Base-by-base conservation (phyloP, 208 protist species). In the Phytomonas sp. region DNA sequence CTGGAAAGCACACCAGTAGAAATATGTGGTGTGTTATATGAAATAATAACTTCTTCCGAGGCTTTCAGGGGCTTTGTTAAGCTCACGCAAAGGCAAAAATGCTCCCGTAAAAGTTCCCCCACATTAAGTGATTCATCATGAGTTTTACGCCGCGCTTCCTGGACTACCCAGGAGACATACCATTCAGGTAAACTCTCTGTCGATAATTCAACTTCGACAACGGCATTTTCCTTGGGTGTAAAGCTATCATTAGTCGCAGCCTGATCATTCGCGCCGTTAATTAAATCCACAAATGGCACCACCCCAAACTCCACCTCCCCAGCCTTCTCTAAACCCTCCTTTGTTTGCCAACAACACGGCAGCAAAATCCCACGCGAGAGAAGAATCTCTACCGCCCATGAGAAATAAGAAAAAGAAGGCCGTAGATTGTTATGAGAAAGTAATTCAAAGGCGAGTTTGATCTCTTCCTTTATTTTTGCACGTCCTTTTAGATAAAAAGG, bases 241-340 rank as follows among this genome's bases (percentile, higher is more conserved):
- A 10, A 8, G 29, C 40, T 23, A 40, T 29, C n/a, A 32, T 30
- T 11, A 36, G 30, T 52, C 12, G 16, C 10, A 36, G 31, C 69
- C 36, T 31, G 42, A 30, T 72, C 72, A 63, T 88, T 83, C 3
- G 81, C 56, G 8, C 80, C 84, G 71, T 94, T 96, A 31, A 94
- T 74, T 31, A 93, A 70, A 62, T 96, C 91, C 12, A 91, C 29
- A 70, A 88, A 94, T 40, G 91, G 91, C 34, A 90, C 77, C 31
- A 95, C 82, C n/a, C 80, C 91, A 14, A 93, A 67, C 75, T 95
- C 87, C 12, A 76, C 37, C 40, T 33, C 29, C 56, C 23, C 30
- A 67, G 34, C 14, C 45, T 23, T 14, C 45, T 26, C 45, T 23
- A 26, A 56, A 56, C 45, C 45, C 23, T 26, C 45, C 5, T 23